phyloP scores from a whole-genome alignment of 176 grass and related monocot genomes.

The Oropetium thomaeum region DNA sequence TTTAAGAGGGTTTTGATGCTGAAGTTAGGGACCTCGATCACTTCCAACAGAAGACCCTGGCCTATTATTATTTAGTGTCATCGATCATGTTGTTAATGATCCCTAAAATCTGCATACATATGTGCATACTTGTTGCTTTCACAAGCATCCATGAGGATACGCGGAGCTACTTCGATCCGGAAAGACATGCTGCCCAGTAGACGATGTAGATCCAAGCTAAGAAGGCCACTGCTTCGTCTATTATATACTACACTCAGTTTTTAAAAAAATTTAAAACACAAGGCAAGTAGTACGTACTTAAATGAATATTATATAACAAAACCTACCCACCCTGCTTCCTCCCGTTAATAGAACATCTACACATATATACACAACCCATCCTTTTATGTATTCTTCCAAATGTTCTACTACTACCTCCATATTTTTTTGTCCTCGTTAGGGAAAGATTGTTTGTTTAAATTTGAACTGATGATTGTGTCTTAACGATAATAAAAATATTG shows the following conservation, averaged over 20 bases:
- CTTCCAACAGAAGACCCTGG: constrained; percentile 13
- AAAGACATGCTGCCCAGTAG: too few relatives aligned
- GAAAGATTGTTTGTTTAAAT: too few relatives aligned
- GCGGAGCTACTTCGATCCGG: constrained; percentile 16
- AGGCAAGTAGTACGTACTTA: not conserved
- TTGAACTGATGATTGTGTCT: too few relatives aligned
- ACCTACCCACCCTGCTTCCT: constrained; percentile 7
- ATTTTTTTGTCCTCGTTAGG: too few relatives aligned
- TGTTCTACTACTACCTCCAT: too few relatives aligned
- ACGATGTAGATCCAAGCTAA: constrained; percentile 11
- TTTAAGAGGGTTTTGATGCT: constrained; percentile 28
- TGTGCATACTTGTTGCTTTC: constrained; percentile 38
- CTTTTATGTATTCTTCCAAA: not conserved
- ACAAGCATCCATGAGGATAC: constrained; percentile 42
- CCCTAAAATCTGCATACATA: constrained; percentile 26
- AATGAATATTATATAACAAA: not conserved
- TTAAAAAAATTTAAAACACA: not conserved
- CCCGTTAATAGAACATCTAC: constrained; percentile 3
- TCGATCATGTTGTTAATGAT: constrained; percentile 14
- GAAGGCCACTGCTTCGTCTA: not conserved
- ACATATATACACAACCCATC: not conserved
- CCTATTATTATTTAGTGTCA: constrained; percentile 29
- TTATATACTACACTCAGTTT: too few relatives aligned
- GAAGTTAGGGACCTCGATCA: constrained; percentile 32
- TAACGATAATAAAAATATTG: too few relatives aligned